Percentiles rank a stretch among this genome's conserved stretches.
These are phyloP conservation scores for Pholiota molesta DNA, from an alignment of 768 basidiomycete species.

Conservation along the genomic window DNA sequence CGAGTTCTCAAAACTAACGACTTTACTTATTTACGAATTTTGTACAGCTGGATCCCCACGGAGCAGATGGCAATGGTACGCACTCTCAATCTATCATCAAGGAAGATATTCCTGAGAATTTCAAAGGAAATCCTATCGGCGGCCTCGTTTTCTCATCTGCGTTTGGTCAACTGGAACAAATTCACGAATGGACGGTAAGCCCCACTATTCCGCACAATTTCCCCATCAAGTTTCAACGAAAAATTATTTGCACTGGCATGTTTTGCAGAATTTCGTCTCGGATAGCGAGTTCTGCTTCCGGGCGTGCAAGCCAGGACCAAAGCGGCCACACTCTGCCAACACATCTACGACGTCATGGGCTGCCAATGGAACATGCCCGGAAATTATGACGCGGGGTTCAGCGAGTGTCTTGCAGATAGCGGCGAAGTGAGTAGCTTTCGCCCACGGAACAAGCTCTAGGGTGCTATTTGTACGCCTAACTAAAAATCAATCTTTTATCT, in stretches of 20 bases:
- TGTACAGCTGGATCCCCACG: constrained; percentile 66
- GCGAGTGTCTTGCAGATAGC: constrained; percentile 55
- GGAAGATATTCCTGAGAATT: constrained; percentile 4
- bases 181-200: constrained; percentile 75
- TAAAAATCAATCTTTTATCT: constrained; percentile 4
- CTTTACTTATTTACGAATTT: neutral
- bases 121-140: constrained; percentile 57
- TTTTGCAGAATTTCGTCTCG: constrained; percentile 60
- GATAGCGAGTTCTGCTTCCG: constrained; percentile 70
- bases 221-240: neutral
- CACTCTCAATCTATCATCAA: neutral
- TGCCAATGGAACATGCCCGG: constrained; percentile 67
- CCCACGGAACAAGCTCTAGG: neutral
- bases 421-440: constrained; percentile 40
- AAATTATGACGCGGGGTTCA: constrained; percentile 49
- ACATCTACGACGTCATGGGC: constrained; percentile 59
- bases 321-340: constrained; percentile 61
- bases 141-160: constrained; percentile 74
- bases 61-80: constrained; percentile 56
- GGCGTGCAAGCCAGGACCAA: constrained; percentile 57
- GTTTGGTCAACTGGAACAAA: constrained; percentile 59
- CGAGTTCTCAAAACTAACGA: no score
- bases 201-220: neutral
- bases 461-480: neutral
- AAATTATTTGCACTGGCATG: neutral